Evolutionary conservation across 164 flowering plant genomes (phyloP), one percentile per base, ranked within the genome.

Genomic region (Sextonia rubra): DNA sequence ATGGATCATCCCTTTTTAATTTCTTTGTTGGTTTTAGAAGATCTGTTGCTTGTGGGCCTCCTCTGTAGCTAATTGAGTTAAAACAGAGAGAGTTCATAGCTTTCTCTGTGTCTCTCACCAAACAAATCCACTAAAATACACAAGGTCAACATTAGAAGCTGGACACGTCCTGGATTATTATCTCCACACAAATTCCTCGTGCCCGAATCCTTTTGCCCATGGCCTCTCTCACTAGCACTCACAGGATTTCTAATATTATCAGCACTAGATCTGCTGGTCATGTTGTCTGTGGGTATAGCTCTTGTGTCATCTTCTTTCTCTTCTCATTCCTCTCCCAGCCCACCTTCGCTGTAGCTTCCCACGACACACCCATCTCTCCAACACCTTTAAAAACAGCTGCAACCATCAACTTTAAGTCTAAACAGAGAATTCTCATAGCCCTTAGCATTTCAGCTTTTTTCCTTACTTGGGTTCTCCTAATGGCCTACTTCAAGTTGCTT

Each of bases 401-500:
- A 3, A 24, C 44, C 68, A 22, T 8, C 26, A 62, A n/a, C 61
- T 47, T n/a, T n/a, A n/a, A n/a, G n/a, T n/a, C 55, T 18, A 48
- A 12, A 26, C 37, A 4, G 7, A 24, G 23, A 60, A 15, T 56
- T 65, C 30, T 77, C 64, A 64, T 72, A 27, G 63, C 27, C 23
- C 48, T 73, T 11, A 37, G 65, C 44, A 24, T 52, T 23, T 37
- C 62, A 1, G 58, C 69, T 26, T 29, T 68, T 12, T 44, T 69
- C 44, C 24, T 68, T n/a, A 25, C 22, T 62, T 60, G 25, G 4
- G 58, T 66, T 1, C 60, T 67, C 4, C 47, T 56, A 22, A 79
- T 79, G 78, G 78, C 74, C 65, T 73, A 60, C 69, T 64, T 69
- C 69, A 73, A 64, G 73, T 81, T 65, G 60, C 69, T 78, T 44